Evolutionary conservation across 148 eudicot species (phyloP).

Genomic region (Rhododendron ovatum): DNA sequence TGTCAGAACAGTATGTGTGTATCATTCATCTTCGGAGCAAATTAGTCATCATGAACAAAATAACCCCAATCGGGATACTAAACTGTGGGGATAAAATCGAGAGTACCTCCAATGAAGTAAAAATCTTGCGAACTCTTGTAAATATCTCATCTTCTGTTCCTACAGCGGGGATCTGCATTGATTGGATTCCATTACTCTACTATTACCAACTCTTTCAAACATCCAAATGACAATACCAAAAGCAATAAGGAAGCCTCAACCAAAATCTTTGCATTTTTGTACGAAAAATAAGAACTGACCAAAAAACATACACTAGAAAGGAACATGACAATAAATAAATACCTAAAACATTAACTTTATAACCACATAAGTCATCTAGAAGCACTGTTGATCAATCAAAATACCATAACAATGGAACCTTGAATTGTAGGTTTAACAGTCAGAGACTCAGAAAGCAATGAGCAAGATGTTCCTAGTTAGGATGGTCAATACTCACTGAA

Average conservation of each 20-base stretch:
- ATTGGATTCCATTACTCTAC: slow-evolving; percentile 11
- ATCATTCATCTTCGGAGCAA: neutral
- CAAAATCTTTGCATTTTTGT: neutral
- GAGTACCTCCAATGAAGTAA: slow-evolving; percentile 51
- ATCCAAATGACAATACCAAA: neutral
- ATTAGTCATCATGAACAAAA: neutral
- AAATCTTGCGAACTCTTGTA: slow-evolving; percentile 58
- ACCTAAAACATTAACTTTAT: neutral
- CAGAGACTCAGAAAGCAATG: neutral
- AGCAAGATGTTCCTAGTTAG: neutral
- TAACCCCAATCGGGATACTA: neutral
- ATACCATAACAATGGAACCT: neutral
- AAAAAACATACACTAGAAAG: neutral
- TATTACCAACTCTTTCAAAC: neutral
- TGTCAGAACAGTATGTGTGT: neutral
- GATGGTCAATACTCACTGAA: neutral
- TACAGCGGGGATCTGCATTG: slow-evolving; percentile 66
- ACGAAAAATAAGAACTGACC: neutral
- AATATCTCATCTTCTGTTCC: slow-evolving; percentile 85
- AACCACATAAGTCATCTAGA: neutral
- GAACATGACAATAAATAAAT: neutral
- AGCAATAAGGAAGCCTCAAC: neutral
- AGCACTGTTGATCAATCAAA: neutral
- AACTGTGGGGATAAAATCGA: neutral
- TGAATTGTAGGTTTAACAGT: neutral